phyloP scores from a whole-genome alignment of 352 stramenopile species.

The Globisporangium paddicum region DNA sequence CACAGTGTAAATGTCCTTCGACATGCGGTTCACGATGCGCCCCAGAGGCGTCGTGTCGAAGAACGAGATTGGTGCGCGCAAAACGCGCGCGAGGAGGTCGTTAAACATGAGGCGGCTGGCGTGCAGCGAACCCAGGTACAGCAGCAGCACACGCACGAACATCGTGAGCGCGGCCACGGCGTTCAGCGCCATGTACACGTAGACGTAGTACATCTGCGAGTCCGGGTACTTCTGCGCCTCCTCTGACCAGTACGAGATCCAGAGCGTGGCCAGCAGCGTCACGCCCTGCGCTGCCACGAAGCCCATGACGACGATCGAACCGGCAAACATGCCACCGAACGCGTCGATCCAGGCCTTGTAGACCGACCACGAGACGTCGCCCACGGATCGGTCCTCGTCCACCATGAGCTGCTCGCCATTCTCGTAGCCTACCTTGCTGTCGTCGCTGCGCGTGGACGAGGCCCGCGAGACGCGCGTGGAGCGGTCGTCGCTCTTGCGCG shows the following conservation, averaged over 20 bases:
- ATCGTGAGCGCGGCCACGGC: constrained; percentile 44
- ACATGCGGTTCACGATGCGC: constrained; percentile 71
- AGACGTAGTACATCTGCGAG: constrained; percentile 77
- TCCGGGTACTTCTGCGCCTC: constrained; percentile 42
- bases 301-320: constrained; percentile 42
- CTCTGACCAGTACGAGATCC: constrained; percentile 94
- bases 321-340: constrained; percentile 49
- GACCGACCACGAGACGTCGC: constrained; percentile 62
- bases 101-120: constrained; percentile 61
- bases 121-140: constrained; percentile 59
- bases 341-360: constrained; percentile 65
- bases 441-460: constrained; percentile 52
- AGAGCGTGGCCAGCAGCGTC: constrained; percentile 65
- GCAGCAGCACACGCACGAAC: constrained; percentile 51
- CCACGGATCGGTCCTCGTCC: constrained; percentile 69
- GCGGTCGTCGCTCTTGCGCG: constrained; percentile 11
- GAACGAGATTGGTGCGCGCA: constrained; percentile 67
- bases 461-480: constrained; percentile 38
- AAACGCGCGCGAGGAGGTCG: constrained; percentile 51
- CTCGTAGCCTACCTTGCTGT: constrained; percentile 25
- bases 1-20: constrained; percentile 73
- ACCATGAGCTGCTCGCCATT: constrained; percentile 46
- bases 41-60: constrained; percentile 78
- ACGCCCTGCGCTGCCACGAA: constrained; percentile 50
- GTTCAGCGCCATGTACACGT: constrained; percentile 81